Evolutionary conservation across 306 rosid genomes (phyloP), one percentile per base, ranked within the genome.

Genomic region (Lathyrus sativus): DNA sequence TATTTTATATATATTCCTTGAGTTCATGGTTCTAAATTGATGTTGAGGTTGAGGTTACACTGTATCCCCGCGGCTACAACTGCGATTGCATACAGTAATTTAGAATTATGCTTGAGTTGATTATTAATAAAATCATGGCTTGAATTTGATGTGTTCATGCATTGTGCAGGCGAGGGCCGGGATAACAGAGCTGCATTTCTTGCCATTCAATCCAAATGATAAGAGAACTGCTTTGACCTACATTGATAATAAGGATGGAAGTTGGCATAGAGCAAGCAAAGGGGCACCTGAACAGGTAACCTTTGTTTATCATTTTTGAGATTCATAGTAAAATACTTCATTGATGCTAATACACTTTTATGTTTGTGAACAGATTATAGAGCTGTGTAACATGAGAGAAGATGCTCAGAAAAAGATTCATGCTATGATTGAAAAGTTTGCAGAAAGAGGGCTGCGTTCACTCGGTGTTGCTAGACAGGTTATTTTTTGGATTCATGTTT

Each of bases 251-350:
- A 9, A 33, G 5, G 74, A 74, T 72, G 99, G 86, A 77, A 83
- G 67, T 60, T 95, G 99, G 99, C 97, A 95, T 76, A 72, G 99
- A 67, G 63, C 99, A 18, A 90, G 99, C 83, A 95, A 95, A 76
- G 99, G 99, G 69, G 99, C 99, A 28, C 99, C 99, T 19, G 99
- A 95, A 83, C 97, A 95, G 96, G 99, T 91, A 83, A 42, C 7
- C 19, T 72, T 62, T 65, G 58, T 78, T 26, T 66, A 58, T 37
- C 5, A 15, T 42, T 33, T 58, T 41, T 15, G 45, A 67, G 46
- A 24, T 31, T 53, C 8, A 14, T 48, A 31, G 4, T 42, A 48
- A n/a, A 45, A 56, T 35, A 42, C 6, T 57, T 12, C 1, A 41
- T 46, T 44, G 74, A 57, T 67, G 48, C 78, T 74, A 54, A 53